A percentile compares a stretch with the other conserved stretches of the same genome.
phyloP scores from a whole-genome alignment of 1,139 yeast genomes.

The Debaryomyces udenii region DNA sequence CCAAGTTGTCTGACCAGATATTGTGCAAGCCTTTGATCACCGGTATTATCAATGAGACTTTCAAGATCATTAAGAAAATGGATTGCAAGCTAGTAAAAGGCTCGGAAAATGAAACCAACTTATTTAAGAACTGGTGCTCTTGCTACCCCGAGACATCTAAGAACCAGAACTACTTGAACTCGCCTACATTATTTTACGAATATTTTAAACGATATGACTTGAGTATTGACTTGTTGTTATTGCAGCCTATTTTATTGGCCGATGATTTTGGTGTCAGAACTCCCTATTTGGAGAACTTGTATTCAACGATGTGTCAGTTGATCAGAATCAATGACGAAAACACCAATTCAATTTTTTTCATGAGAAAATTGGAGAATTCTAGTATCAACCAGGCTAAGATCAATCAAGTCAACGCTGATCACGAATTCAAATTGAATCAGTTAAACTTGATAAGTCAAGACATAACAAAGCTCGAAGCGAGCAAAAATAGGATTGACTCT shows the following conservation, averaged over 20 bases:
- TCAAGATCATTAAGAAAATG: conserved; percentile 75
- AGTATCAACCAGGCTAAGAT: conserved; percentile 9
- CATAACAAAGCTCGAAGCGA: conserved; percentile 23
- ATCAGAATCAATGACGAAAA: conserved; percentile 48
- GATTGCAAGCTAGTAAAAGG: conserved; percentile 72
- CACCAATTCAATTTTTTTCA: conserved; percentile 37
- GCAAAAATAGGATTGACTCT: conserved; percentile 23
- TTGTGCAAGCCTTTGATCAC: conserved; percentile 82
- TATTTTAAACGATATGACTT: conserved; percentile 57
- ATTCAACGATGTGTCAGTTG: conserved; percentile 75
- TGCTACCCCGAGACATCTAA: conserved; percentile 38
- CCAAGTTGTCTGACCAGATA: conserved; percentile 61
- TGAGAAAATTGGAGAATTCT: conserved; percentile 21
- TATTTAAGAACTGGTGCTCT: conserved; percentile 56
- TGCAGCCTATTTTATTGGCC: conserved; percentile 85
- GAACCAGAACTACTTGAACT: conserved; percentile 38
- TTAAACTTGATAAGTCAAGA: conserved; percentile 25
- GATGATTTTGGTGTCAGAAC: conserved; percentile 85
- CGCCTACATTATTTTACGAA: conserved; percentile 63
- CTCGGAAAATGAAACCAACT: conserved; percentile 62
- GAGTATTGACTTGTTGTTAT: conserved; percentile 70
- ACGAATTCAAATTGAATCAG: conserved; percentile 20
- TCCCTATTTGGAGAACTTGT: conserved; percentile 85
- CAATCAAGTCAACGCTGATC: conserved; percentile 12
- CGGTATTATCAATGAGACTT: conserved; percentile 75